Base-by-base conservation (phyloP, 2,329 filamentous ascomycete species). In the Monascus ruber region DNA sequence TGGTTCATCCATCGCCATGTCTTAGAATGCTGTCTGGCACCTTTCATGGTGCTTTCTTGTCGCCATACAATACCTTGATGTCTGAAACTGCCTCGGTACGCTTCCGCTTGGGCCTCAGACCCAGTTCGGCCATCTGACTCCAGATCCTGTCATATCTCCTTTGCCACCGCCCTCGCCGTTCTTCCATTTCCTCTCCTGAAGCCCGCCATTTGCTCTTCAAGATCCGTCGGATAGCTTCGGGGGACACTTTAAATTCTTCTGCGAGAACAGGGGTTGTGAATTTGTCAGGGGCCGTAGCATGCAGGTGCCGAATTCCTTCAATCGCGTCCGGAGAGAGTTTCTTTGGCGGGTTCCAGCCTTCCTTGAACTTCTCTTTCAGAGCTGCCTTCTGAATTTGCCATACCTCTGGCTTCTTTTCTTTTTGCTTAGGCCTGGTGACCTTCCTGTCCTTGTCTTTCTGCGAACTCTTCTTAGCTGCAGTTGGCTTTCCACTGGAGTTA, bases 321-420 rank as follows among this genome's bases (percentile, higher is more conserved):
- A 95, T 70, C 1, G 88, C 86, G 60, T 96, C 89, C 0, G 91
- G 91, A 0, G 91, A 96, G 6, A 98, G 73, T 42, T 81, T 81
- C 62, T 94, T 95, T 36, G 76, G 74, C 26, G 91, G 89, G 26
- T 73, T 72, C 88, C 89, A 98, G 6, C 81, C 66, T 31, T 65
- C 78, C 5, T 81, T 75, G 47, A 95, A 91, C 55, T 96, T 98
- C 44, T 76, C 63, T 51, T 80, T 75, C 29, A 93, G 63, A 0
- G 79, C 82, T 1, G 66, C 67, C 58, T 94, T 95, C 48, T 95
- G 83, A 9, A 76, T 59, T 56, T 76, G 72, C 91, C 91, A 96
- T 3, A 53, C 43, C 46, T 79, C 73, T 4, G 53, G 59, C 41
- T 62, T 60, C 40, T 47, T 55, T 31, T 51, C 53, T 24, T 53